A percentile compares a stretch with the other conserved stretches of the same genome.
phyloP scores from a whole-genome alignment of 106 monocot genomes.

The Dioscorea zingiberensis region DNA sequence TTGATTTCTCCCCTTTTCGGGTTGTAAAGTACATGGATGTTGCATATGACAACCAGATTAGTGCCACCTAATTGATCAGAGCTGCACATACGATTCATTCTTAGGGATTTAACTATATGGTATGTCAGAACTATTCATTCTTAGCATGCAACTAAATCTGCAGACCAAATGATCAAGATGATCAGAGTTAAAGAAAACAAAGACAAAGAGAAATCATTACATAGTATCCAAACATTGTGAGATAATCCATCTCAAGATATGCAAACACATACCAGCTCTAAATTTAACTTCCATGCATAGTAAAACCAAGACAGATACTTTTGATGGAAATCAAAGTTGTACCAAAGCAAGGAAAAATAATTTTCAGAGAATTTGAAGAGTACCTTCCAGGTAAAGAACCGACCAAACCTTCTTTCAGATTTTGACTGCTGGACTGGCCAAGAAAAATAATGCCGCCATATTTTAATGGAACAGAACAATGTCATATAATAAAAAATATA shows the following conservation, averaged over 20 bases:
- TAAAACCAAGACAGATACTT: too few relatives aligned
- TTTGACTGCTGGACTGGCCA: conserved; percentile 52
- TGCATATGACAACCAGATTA: conserved; percentile 80
- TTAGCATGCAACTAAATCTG: too few relatives aligned
- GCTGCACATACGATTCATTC: conserved; percentile 24
- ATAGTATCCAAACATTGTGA: too few relatives aligned
- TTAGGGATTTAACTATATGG: not conserved
- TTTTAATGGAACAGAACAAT: conserved; percentile 14
- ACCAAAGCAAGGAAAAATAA: not conserved
- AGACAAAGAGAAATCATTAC: not conserved
- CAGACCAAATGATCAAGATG: too few relatives aligned
- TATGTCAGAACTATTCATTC: too few relatives aligned
- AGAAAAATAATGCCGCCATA: conserved; percentile 27
- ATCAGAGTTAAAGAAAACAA: too few relatives aligned
- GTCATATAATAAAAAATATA: conserved; percentile 9
- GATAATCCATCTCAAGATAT: too few relatives aligned
- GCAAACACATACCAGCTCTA: too few relatives aligned
- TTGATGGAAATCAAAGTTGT: not conserved
- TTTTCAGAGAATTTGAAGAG: conserved; percentile 2
- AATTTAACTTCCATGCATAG: too few relatives aligned
- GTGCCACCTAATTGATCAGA: conserved; percentile 19
- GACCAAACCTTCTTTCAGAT: conserved; percentile 17
- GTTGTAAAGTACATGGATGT: conserved; percentile 97
- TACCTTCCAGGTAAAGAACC: conserved; percentile 41
- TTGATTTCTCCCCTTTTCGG: conserved; percentile 97